A percentile compares a stretch with the other conserved stretches of the same genome.
phyloP scores from a whole-genome alignment of 768 basidiomycete species.

The Hirschioporus abietinus region DNA sequence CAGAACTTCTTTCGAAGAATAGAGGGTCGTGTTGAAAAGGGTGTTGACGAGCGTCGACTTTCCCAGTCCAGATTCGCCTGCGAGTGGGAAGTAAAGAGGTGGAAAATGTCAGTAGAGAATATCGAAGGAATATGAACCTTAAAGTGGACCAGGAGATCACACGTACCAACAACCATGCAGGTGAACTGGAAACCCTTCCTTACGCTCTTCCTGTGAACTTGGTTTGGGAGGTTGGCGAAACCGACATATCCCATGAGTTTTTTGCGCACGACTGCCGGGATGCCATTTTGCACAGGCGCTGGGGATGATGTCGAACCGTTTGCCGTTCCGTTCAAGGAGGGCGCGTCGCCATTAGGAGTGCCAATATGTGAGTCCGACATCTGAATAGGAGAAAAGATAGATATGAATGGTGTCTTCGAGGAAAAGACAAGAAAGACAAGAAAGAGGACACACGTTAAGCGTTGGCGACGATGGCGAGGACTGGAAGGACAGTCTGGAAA shows the following conservation, averaged over 20 bases:
- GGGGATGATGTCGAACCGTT: slow-evolving; percentile 62
- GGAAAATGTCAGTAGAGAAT: slow-evolving; percentile 3
- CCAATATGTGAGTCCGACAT: slow-evolving; percentile 78
- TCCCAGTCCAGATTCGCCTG: slow-evolving; percentile 96
- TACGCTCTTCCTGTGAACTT: slow-evolving; percentile 97
- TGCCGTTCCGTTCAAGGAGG: slow-evolving; percentile 48
- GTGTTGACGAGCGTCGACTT: slow-evolving; percentile 99
- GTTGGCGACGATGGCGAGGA: slow-evolving; percentile 48
- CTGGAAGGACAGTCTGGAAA: slow-evolving; percentile 19
- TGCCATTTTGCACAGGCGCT: slow-evolving; percentile 21
- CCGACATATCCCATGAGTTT: slow-evolving; percentile 94
- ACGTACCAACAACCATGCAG: slow-evolving; percentile 96
- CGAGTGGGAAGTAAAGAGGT: slow-evolving; percentile 5
- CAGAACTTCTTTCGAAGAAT: slow-evolving; percentile 80
- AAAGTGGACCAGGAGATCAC: slow-evolving; percentile 16
- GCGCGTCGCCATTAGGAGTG: slow-evolving; percentile 56
- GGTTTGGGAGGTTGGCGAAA: slow-evolving; percentile 97
- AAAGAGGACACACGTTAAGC: slow-evolving; percentile 46
- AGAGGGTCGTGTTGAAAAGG: slow-evolving; percentile 94
- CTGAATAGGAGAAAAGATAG: slow-evolving; percentile 28
- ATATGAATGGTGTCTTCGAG: slow-evolving; percentile 12
- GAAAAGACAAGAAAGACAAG: slow-evolving; percentile 24
- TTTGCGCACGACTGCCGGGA: slow-evolving; percentile 60
- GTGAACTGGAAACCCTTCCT: slow-evolving; percentile 99
- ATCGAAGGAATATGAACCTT: slow-evolving; percentile 11